Percentiles rank a stretch among this genome's conserved stretches.
phyloP scores from a whole-genome alignment of 306 rosid species.

The Lablab purpureus region DNA sequence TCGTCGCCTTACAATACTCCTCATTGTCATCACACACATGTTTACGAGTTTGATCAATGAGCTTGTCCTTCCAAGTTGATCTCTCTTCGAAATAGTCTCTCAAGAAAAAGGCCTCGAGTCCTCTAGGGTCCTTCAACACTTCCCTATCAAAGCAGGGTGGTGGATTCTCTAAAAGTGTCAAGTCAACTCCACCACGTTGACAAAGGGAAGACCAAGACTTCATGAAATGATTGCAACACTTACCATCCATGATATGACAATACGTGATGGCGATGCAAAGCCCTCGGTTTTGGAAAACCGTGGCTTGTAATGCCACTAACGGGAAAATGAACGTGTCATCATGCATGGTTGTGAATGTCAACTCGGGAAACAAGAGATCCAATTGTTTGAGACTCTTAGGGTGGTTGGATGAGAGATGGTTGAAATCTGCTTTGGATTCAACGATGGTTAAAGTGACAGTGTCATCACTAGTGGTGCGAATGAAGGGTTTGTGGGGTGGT shows the following conservation, averaged over 20 bases:
- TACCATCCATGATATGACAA: conserved; percentile 52
- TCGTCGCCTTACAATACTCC: conserved; percentile 34
- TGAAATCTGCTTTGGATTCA: conserved; percentile 31
- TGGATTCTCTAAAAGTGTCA: neutral
- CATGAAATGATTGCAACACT: conserved; percentile 28
- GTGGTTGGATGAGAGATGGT: conserved; percentile 35
- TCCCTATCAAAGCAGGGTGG: conserved; percentile 39
- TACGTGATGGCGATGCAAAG: conserved; percentile 57
- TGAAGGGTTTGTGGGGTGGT: conserved; percentile 49
- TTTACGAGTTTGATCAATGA: conserved; percentile 11
- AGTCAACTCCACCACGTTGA: conserved; percentile 14
- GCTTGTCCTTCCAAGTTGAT: conserved; percentile 44
- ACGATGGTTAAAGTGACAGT: conserved; percentile 19
- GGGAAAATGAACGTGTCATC: conserved; percentile 36
- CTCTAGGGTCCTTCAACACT: conserved; percentile 40
- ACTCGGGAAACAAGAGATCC: conserved; percentile 39
- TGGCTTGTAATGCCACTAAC: conserved; percentile 39
- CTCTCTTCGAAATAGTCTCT: conserved; percentile 43
- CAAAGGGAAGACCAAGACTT: conserved; percentile 42
- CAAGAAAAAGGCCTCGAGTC: conserved; percentile 45
- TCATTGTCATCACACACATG: neutral
- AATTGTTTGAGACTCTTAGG: conserved; percentile 35
- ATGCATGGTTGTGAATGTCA: neutral
- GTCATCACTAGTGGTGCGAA: conserved; percentile 9
- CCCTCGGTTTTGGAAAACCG: conserved; percentile 43